A percentile compares a stretch with the other conserved stretches of the same genome.
These are phyloP conservation scores for Fusarium miscanthi DNA, from an alignment of 2,329 filamentous ascomycete genomes.

Conservation along the genomic window DNA sequence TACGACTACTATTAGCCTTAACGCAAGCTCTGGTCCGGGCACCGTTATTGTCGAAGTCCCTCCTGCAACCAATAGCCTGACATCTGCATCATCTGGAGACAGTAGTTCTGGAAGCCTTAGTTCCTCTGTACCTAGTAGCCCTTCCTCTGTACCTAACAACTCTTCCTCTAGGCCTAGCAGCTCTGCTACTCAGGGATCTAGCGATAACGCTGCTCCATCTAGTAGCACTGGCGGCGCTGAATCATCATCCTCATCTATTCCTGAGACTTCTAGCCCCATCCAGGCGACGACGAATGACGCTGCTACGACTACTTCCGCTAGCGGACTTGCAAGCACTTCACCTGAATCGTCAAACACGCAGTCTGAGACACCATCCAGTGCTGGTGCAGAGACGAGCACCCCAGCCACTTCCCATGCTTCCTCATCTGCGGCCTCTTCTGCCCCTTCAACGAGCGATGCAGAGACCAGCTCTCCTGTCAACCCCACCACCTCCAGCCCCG, in stretches of 20 bases:
- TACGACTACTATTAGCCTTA: background rate
- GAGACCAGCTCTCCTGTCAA: background rate
- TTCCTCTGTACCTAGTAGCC: background rate
- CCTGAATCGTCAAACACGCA: background rate
- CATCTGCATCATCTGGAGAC: rapidly evolving
- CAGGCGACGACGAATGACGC: rapidly evolving
- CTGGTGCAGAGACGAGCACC: background rate
- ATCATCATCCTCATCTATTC: rapidly evolving
- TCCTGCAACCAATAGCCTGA: rapidly evolving
- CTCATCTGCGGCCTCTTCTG: background rate
- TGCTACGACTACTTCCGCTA: background rate
- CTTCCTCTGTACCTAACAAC: background rate
- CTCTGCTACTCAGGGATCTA: background rate
- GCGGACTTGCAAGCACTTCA: background rate
- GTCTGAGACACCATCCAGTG: background rate
- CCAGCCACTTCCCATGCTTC: background rate
- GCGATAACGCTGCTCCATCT: background rate
- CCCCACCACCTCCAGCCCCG: background rate
- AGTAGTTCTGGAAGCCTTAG: background rate
- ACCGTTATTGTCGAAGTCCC: background rate
- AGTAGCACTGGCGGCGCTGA: rapidly evolving
- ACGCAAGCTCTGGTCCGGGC: background rate
- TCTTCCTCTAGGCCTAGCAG: background rate
- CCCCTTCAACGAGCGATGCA: background rate
- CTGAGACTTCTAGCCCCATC: rapidly evolving